Evolutionary conservation across 176 grass and related monocot genomes (phyloP).

Genomic region (Eleusine indica): DNA sequence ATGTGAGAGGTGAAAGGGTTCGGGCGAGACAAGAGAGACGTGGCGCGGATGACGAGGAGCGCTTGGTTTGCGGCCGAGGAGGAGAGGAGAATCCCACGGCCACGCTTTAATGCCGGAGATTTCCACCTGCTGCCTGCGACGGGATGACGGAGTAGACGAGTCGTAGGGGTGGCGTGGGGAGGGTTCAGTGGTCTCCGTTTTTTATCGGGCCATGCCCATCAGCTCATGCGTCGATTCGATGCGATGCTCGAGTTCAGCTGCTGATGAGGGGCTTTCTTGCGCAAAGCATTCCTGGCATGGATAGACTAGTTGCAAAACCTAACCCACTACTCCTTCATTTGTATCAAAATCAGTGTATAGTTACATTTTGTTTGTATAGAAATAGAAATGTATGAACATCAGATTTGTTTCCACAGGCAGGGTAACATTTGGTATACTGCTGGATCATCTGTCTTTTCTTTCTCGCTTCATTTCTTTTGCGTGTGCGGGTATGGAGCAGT

Average conservation of each 20-base stretch:
- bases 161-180: not conserved
- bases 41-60: constrained; percentile 42
- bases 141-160: constrained; percentile 21
- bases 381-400: not conserved
- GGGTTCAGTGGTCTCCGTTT: not conserved
- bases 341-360: not conserved
- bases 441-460: not conserved
- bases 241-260: not conserved
- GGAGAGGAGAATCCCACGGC: constrained; percentile 55
- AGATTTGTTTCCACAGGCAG: not conserved
- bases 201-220: not conserved
- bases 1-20: constrained; percentile 27
- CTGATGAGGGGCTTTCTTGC: not conserved
- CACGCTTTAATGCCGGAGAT: constrained; percentile 48
- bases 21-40: not conserved
- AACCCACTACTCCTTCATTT: not conserved
- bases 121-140: constrained; percentile 35
- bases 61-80: constrained; percentile 50
- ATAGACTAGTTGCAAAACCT: not conserved
- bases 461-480: not conserved
- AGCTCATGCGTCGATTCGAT: not conserved
- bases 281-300: not conserved
- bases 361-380: not conserved
- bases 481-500: not conserved
- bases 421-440: not conserved